phyloP scores from a whole-genome alignment of 148 eudicot genomes.

The Dysphania ambrosioides region DNA sequence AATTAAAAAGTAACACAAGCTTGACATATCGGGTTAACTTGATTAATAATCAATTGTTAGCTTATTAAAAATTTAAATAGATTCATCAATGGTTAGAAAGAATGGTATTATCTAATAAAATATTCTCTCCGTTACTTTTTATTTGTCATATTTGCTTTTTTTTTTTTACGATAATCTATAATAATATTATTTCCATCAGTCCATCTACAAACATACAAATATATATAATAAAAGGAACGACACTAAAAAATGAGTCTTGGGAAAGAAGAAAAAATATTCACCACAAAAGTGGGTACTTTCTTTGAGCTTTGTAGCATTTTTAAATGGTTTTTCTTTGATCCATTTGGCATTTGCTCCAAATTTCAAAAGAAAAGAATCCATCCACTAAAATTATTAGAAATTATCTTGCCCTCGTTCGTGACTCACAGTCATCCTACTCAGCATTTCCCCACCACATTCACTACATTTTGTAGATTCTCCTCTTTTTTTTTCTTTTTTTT shows the following conservation, averaged over 20 bases:
- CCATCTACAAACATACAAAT: too few relatives aligned
- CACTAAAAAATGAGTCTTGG: neutral
- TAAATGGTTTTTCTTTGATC: slow-evolving; percentile 4
- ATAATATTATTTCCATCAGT: too few relatives aligned
- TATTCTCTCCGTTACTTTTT: too few relatives aligned
- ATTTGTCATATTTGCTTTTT: too few relatives aligned
- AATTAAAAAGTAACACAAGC: neutral
- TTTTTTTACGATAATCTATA: too few relatives aligned
- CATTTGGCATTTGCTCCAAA: neutral
- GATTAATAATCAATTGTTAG: neutral
- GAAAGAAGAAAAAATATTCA: neutral
- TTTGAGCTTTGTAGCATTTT: slow-evolving; percentile 3
- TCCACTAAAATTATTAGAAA: neutral
- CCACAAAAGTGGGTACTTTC: neutral
- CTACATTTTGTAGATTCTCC: neutral
- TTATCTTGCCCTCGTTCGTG: neutral
- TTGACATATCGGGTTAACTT: neutral
- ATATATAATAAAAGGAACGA: neutral
- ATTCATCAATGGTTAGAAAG: too few relatives aligned
- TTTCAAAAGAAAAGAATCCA: neutral
- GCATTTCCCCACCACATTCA: slow-evolving; percentile 9
- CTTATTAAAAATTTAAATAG: too few relatives aligned
- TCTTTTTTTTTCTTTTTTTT: too few relatives aligned
- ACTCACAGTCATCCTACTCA: slow-evolving; percentile 2
- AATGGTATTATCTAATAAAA: too few relatives aligned